phyloP scores from a whole-genome alignment of 306 rosid genomes.

The Lathyrus oleraceus region DNA sequence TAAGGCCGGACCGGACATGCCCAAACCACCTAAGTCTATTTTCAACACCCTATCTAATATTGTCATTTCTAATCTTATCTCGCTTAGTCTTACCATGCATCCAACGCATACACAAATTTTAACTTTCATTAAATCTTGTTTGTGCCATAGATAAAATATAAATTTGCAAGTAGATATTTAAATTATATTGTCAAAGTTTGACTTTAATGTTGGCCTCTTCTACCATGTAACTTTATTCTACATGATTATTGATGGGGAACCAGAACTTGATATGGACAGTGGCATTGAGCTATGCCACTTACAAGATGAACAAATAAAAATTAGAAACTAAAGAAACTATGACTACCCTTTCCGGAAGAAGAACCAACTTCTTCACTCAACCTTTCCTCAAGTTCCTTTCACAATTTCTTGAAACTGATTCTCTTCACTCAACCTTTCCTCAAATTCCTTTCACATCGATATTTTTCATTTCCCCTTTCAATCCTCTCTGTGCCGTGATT shows the following conservation, averaged over 20 bases:
- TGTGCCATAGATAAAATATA: slow-evolving; percentile 3
- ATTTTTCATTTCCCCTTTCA: background rate
- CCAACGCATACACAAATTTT: background rate
- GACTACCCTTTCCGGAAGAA: background rate
- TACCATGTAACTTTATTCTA: background rate
- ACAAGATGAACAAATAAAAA: background rate
- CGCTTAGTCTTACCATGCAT: too few relatives aligned
- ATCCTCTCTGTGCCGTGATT: background rate
- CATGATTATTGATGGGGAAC: background rate
- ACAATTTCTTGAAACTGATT: background rate
- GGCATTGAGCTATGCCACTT: background rate
- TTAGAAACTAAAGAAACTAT: background rate
- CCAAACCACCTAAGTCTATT: too few relatives aligned
- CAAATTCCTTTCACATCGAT: background rate
- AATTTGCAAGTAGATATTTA: background rate
- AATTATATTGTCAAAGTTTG: slow-evolving; percentile 6
- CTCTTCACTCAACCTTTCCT: background rate
- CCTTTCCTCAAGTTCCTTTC: background rate
- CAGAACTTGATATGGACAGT: background rate
- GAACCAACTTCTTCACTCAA: slow-evolving; percentile 1
- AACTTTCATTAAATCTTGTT: slow-evolving; percentile 3
- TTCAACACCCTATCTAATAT: too few relatives aligned
- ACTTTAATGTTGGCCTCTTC: background rate
- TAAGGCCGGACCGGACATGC: too few relatives aligned
- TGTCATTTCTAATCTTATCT: too few relatives aligned